Percentiles rank a stretch among this genome's conserved stretches.
These are phyloP conservation scores for Calonectria ilicicola DNA, from an alignment of 2,329 filamentous ascomycete species.

Conservation along the genomic window DNA sequence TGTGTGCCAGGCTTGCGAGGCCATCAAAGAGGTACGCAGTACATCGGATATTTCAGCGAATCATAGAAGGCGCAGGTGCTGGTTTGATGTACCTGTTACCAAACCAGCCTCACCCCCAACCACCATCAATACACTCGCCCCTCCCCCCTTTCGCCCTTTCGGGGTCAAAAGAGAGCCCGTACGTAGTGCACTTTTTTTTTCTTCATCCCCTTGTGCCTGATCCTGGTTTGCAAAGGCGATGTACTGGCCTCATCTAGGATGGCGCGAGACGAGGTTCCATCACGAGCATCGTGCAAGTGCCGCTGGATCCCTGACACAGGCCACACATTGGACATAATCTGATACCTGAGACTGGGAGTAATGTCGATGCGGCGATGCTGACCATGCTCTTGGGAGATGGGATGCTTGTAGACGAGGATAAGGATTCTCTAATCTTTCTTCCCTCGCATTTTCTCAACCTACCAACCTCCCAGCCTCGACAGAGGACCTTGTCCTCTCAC, in stretches of 20 bases:
- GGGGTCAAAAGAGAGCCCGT: not conserved
- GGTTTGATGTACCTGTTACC: conserved; percentile 40
- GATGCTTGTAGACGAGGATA: conserved; percentile 27
- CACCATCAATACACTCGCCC: conserved; percentile 36
- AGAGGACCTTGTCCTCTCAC: not conserved
- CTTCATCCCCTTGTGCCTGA: conserved; percentile 40
- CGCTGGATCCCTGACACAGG: conserved; percentile 30
- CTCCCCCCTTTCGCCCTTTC: conserved; percentile 24
- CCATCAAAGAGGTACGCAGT: conserved; percentile 1
- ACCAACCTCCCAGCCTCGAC: conserved; percentile 10
- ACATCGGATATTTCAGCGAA: conserved; percentile 22
- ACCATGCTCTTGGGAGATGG: conserved; percentile 25
- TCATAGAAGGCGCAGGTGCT: conserved; percentile 6
- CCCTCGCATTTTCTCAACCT: conserved; percentile 1
- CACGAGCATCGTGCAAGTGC: conserved; percentile 40
- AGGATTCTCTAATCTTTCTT: conserved; percentile 23
- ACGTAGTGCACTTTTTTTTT: conserved; percentile 24
- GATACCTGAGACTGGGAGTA: conserved; percentile 21
- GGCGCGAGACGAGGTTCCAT: conserved; percentile 35
- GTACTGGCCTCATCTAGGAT: conserved; percentile 38
- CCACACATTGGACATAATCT: conserved; percentile 24
- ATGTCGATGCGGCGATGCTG: conserved; percentile 25
- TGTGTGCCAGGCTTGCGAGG: conserved; percentile 7
- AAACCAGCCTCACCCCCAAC: conserved; percentile 39
- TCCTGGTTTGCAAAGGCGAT: conserved; percentile 40